Conservation (phyloP, 257 asterid genomes). For the Misopates orontium region DNA sequence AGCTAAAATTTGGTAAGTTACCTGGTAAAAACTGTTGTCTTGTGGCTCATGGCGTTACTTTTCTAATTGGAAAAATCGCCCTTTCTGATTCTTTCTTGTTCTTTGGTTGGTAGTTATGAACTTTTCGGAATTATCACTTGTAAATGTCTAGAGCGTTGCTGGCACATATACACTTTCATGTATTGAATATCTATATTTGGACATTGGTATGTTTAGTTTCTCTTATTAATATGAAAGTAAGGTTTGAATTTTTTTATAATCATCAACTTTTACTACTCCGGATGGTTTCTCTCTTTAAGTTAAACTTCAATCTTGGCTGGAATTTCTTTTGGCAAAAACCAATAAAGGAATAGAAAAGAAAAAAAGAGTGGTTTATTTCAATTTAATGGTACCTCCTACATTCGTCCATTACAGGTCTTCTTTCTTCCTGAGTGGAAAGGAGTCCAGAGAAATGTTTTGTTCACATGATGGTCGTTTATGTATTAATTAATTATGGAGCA, state of each 20-base stretch:
- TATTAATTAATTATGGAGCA: neutral
- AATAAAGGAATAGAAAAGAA: too few relatives aligned
- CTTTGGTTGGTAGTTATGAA: neutral
- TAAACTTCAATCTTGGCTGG: conserved; percentile 4
- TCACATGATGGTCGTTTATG: neutral
- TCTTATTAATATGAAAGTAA: neutral
- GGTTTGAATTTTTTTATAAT: neutral
- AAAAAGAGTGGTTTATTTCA: neutral
- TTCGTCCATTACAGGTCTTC: neutral
- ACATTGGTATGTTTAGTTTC: neutral
- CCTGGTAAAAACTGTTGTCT: conserved; percentile 5
- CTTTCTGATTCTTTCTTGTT: neutral
- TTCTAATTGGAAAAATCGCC: neutral
- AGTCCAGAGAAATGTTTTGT: neutral
- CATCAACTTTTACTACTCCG: neutral
- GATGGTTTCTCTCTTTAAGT: neutral
- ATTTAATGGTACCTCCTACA: neutral
- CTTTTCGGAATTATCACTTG: conserved; percentile 1
- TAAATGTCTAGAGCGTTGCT: conserved; percentile 9
- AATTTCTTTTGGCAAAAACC: conserved; percentile 6
- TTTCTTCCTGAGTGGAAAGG: neutral
- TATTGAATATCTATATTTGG: neutral
- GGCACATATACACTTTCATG: neutral
- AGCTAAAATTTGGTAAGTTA: conserved; percentile 94
- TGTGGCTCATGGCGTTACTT: conserved; percentile 1